phyloP scores from a whole-genome alignment of 1,139 yeast genomes.

The Maudiozyma humilis region DNA sequence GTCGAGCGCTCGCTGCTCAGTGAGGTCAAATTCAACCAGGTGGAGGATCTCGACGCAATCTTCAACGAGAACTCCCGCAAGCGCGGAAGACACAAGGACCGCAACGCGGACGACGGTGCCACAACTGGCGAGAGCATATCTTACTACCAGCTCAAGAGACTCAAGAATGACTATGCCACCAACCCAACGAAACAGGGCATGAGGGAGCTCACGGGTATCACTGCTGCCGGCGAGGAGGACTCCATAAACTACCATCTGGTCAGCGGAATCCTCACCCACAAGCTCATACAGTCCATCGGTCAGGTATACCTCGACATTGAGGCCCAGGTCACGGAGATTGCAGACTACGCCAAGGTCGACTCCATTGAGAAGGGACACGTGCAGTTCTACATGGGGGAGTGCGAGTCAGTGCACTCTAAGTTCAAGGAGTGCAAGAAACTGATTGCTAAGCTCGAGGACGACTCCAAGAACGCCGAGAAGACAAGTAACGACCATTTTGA shows the following conservation, averaged over 20 bases:
- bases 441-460: slow-evolving; percentile 18
- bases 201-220: slow-evolving; percentile 52
- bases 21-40: slow-evolving; percentile 56
- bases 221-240: slow-evolving; percentile 21
- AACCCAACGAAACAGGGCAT: slow-evolving; percentile 57
- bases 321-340: slow-evolving; percentile 26
- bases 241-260: slow-evolving; percentile 26
- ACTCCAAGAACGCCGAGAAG: slow-evolving; percentile 24
- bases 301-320: slow-evolving; percentile 25
- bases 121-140: slow-evolving; percentile 13
- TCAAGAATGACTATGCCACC: slow-evolving; percentile 59
- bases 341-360: slow-evolving; percentile 22
- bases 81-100: slow-evolving; percentile 15
- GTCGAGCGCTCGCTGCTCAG: slow-evolving; percentile 73
- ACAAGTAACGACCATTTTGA: slow-evolving; percentile 37
- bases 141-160: slow-evolving; percentile 57
- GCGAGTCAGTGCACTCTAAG: slow-evolving; percentile 16
- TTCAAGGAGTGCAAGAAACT: slow-evolving; percentile 15
- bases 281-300: slow-evolving; percentile 38
- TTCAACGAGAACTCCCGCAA: slow-evolving; percentile 20
- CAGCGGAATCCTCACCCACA: slow-evolving; percentile 41
- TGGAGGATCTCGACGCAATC: slow-evolving; percentile 25
- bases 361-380: slow-evolving; percentile 23
- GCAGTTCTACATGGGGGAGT: slow-evolving; percentile 18
- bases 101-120: slow-evolving; percentile 3